Base-by-base conservation (phyloP, 1,284 basidiomycete genomes). In the Sanghuangporus sanghuang region DNA sequence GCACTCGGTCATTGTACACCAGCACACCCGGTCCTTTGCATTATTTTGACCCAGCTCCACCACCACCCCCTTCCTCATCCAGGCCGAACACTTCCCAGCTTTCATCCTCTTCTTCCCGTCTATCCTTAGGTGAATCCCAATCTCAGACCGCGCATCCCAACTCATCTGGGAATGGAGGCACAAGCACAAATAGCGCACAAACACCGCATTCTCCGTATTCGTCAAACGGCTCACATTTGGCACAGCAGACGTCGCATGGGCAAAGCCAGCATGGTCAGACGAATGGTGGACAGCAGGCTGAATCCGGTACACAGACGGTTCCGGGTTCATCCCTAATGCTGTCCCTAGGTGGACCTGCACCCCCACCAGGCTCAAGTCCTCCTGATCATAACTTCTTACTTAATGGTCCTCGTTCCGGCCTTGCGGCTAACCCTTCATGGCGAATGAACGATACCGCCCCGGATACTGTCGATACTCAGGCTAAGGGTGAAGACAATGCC, bases 11-110 rank as follows among this genome's bases (percentile, higher is more conserved):
- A 0, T 35, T 59, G 16, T 59, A 64, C 44, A 64, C 62, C 8
- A 60, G 38, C 27, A 40, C 62, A 23, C 16, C 62, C 27, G 40
- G 57, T 35, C 40, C 57, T 14, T 38, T 64, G 49, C 62, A 59
- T 35, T 55, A 48, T 55, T 64, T 64, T 48, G 62, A 64, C 16
- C 44, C 57, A 23, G 59, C 46, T 32, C 49, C 62, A 21, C 40
- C 62, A n/a, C 58, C 62, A n/a, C 62, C 57, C 38, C 58, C 44
- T 23, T 57, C 62, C 27, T 44, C 52, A 7, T 64, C 62, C n/a
- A 38, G 58, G 6, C 62, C 62, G 6, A 57, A 40, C 38, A 54
- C 44, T 48, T 40, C 58, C 16, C 57, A 64, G 27, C 44, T 6
- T 18, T 12, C 48, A 1, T 21, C 52, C 8, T 64, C 58, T 14